Base-by-base conservation (phyloP, 129 eudicot genomes). In the Centrapalus pauciflorus region DNA sequence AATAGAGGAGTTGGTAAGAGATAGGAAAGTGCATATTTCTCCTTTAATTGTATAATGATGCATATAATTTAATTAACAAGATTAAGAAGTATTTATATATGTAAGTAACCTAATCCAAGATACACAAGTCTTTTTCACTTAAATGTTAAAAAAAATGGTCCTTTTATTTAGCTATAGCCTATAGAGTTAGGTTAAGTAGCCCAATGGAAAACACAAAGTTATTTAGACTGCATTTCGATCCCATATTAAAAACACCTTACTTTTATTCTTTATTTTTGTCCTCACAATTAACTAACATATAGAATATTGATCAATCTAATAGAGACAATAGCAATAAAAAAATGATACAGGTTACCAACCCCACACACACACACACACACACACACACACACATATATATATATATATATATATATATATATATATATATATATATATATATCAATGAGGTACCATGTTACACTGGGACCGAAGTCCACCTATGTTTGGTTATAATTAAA, bases 61-160 rank as follows among this genome's bases (percentile, higher is more conserved):
- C 23, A 52, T 68, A 67, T 34, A 52, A 23, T n/a, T n/a, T n/a
- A n/a, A n/a, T n/a, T 35, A 67, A 29, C 41, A 52, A 55, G 29
- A 66, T 55, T 38, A 32, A 66, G 17, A n/a, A n/a, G n/a, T n/a
- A n/a, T n/a, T n/a, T 67, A 66, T 67, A 9, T 57, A 66, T 74
- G 74, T 57, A 34, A 74, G 73, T 74, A 74, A 74, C 79, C 79
- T 74, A 74, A 74, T 66, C 79, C 79, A 74, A 74, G 73, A 66
- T 66, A 66, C 56, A 56, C 56, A 56, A 64, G 59, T 65, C 59
- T 54, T 64, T 51, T 16, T 55, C 38, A 38, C 26, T 73, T 52
- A 28, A 55, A 21, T 41, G 45, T 34, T 55, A 37, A 55, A 69
- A 54, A 63, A 41, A 41, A 63, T 32, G n/a, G 38, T 17, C 29